Percentiles rank a stretch among this genome's conserved stretches.
phyloP scores from a whole-genome alignment of 169 alveolate genomes.

The Plasmodium inui region DNA sequence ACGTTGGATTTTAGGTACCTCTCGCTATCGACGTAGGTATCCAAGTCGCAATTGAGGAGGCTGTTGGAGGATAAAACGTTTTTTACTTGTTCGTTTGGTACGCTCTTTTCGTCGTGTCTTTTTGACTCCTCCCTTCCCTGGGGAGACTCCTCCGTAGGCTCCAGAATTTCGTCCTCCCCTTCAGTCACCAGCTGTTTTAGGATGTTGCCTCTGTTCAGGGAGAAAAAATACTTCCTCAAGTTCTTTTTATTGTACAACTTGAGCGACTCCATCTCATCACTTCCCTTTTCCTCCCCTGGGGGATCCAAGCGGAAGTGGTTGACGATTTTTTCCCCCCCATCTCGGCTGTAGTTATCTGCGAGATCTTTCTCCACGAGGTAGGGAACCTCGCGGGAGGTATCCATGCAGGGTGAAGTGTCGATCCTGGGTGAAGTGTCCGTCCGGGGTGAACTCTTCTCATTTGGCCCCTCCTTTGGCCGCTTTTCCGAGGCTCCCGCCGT shows the following conservation, averaged over 20 bases:
- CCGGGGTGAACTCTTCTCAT: not conserved
- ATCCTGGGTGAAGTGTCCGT: not conserved
- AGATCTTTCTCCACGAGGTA: conserved; percentile 22
- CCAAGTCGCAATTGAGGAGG: conserved; percentile 19
- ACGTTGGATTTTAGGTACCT: conserved; percentile 69
- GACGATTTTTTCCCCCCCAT: conserved; percentile 4
- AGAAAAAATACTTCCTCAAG: conserved; percentile 52
- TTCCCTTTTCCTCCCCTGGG: not conserved
- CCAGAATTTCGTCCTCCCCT: conserved; percentile 54
- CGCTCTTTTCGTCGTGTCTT: not conserved
- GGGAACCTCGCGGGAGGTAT: not conserved
- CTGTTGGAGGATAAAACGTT: not conserved
- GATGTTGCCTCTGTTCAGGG: conserved; percentile 61
- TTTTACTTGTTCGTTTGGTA: not conserved
- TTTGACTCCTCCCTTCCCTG: not conserved
- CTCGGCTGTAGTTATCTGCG: conserved; percentile 10
- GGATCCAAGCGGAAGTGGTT: conserved; percentile 13
- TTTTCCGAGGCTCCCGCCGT: not conserved
- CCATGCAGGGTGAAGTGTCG: not conserved
- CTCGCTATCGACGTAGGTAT: conserved; percentile 31
- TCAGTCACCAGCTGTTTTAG: conserved; percentile 68
- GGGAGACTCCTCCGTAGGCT: not conserved
- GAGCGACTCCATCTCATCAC: conserved; percentile 9
- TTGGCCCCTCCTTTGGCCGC: too few species aligned
- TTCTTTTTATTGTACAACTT: conserved; percentile 69